A percentile compares a stretch with the other conserved stretches of the same genome.
Evolutionary conservation across 108 stramenopile species (phyloP).

Genomic region (Cyclotella baltica): DNA sequence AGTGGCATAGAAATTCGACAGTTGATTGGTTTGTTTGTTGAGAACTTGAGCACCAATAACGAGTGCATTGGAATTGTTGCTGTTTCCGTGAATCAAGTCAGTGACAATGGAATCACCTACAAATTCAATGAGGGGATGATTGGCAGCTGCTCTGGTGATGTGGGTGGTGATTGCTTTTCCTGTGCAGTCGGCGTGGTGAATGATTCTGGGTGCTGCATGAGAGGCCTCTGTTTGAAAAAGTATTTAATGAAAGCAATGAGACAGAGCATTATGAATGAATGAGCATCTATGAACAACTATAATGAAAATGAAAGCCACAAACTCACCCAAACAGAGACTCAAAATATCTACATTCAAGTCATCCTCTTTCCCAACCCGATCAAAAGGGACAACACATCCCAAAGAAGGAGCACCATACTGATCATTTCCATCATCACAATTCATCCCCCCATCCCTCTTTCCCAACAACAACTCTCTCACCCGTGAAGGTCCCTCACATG

Average conservation of each 20-base stretch:
- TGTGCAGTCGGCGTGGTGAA: constrained; percentile 91
- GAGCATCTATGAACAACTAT: constrained; percentile 28
- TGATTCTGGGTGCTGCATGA: constrained; percentile 91
- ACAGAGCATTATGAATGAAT: constrained; percentile 10
- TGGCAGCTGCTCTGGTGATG: constrained; percentile 76
- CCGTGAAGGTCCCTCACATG: constrained; percentile 85
- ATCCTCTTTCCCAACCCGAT: constrained; percentile 54
- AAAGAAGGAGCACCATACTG: neutral
- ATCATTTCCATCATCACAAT: neutral
- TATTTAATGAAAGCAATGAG: neutral
- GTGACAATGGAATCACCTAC: constrained; percentile 83
- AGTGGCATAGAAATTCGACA: constrained; percentile 46
- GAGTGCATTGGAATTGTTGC: neutral
- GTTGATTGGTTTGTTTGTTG: constrained; percentile 16
- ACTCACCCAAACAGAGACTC: constrained; percentile 63
- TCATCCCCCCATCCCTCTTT: constrained; percentile 27
- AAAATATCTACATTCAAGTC: constrained; percentile 31
- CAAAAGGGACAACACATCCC: constrained; percentile 70
- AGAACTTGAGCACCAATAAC: constrained; percentile 56
- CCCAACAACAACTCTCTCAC: constrained; percentile 85
- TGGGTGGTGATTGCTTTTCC: constrained; percentile 90
- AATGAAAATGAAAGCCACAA: neutral
- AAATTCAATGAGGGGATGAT: constrained; percentile 88
- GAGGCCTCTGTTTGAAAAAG: constrained; percentile 69
- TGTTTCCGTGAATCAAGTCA: constrained; percentile 70